These are phyloP conservation scores for Pestalotiopsis sp. DNA, from an alignment of 2,329 filamentous ascomycete genomes.

Conservation along the genomic window DNA sequence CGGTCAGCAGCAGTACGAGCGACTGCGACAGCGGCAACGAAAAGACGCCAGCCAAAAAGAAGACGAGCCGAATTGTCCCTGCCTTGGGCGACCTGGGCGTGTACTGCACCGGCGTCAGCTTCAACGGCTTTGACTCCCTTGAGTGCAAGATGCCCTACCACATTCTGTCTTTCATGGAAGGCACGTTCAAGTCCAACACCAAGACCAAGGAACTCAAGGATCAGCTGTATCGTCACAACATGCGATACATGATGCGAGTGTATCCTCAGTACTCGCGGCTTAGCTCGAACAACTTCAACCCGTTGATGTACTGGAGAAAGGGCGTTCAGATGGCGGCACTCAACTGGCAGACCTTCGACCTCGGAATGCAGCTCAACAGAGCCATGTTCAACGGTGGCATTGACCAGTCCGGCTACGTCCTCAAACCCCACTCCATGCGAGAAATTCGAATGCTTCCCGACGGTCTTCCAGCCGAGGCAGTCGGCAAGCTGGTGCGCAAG, in stretches of 20 bases:
- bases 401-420: constrained; percentile 87
- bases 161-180: constrained; percentile 93
- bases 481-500: constrained; percentile 75
- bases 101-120: constrained; percentile 76
- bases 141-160: constrained; percentile 91
- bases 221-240: constrained; percentile 85
- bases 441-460: constrained; percentile 66
- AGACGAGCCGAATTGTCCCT: constrained; percentile 83
- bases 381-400: constrained; percentile 94
- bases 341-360: constrained; percentile 98
- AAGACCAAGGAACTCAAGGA: constrained; percentile 76
- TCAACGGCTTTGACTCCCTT: constrained; percentile 74
- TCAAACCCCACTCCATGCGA: constrained; percentile 87
- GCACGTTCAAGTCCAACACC: constrained; percentile 81
- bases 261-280: constrained; percentile 86
- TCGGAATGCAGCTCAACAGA: constrained; percentile 94
- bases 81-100: constrained; percentile 85
- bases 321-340: constrained; percentile 97
- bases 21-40: constrained; percentile 76
- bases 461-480: constrained; percentile 52
- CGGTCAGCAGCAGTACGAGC: constrained; percentile 67
- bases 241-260: constrained; percentile 88
- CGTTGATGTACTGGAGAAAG: constrained; percentile 88
- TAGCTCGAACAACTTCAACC: constrained; percentile 91
- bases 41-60: constrained; percentile 57